A percentile compares a stretch with the other conserved stretches of the same genome.
phyloP scores from a whole-genome alignment of 1,284 basidiomycete genomes.

The Porogramme epimiltina region DNA sequence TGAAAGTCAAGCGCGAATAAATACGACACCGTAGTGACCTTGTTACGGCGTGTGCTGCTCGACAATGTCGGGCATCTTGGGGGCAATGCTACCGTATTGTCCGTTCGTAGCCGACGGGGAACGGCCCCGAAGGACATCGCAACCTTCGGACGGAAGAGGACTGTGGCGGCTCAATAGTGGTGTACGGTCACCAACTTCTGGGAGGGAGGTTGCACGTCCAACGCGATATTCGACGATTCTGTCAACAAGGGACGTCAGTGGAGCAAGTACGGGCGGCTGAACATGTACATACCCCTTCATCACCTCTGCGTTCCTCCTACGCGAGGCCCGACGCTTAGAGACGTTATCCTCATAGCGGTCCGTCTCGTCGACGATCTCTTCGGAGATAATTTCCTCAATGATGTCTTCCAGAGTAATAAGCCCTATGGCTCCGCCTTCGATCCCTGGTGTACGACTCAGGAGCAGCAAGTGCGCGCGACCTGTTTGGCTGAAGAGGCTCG shows the following conservation, averaged over 20 bases:
- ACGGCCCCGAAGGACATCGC: too few species aligned
- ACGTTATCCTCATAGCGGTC: slow-evolving; percentile 87
- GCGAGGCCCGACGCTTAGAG: slow-evolving; percentile 70
- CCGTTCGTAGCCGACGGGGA: slow-evolving; percentile 11
- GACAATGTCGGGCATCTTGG: slow-evolving; percentile 11
- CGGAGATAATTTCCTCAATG: slow-evolving; percentile 86
- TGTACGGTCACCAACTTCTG: slow-evolving; percentile 23
- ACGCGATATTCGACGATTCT: slow-evolving; percentile 33
- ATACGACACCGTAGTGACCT: too few species aligned
- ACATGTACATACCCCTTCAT: slow-evolving; percentile 71
- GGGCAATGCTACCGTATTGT: slow-evolving; percentile 18
- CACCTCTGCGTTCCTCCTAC: slow-evolving; percentile 71
- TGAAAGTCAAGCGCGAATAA: neutral
- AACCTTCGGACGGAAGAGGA: neutral
- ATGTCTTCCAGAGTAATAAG: slow-evolving; percentile 83
- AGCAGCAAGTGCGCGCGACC: slow-evolving; percentile 93
- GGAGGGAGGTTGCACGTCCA: slow-evolving; percentile 21
- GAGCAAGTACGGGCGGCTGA: neutral
- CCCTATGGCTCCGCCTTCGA: slow-evolving; percentile 79
- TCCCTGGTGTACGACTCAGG: slow-evolving; percentile 82
- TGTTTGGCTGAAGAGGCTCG: slow-evolving; percentile 75
- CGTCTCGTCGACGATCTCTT: slow-evolving; percentile 91
- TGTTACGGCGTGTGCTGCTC: too few species aligned
- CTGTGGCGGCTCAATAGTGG: slow-evolving; percentile 20
- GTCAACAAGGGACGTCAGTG: neutral